Conservation (phyloP, 164 flowering plant species). For the Magnolia kwangsiensis region DNA sequence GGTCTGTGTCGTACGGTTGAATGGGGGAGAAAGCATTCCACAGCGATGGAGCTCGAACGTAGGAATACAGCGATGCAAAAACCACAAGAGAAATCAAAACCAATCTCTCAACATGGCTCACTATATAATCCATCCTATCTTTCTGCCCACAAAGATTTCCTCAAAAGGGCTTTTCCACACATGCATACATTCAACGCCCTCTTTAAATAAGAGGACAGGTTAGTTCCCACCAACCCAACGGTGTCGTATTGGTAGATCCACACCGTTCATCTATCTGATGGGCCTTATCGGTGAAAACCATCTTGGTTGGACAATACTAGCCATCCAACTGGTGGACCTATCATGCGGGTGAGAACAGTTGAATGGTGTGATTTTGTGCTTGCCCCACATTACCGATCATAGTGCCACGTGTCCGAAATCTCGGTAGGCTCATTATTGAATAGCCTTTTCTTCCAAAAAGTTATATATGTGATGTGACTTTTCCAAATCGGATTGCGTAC, state of each 20-base stretch:
- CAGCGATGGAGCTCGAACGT: constrained; percentile 1
- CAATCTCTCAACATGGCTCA: constrained; percentile 4
- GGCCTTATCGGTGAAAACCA: background rate
- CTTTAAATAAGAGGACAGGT: background rate
- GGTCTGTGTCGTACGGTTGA: background rate
- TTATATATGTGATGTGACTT: no score
- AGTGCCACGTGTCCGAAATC: no score
- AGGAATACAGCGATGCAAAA: constrained; percentile 9
- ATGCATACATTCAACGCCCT: background rate
- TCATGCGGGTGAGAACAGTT: no score
- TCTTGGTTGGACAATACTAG: background rate
- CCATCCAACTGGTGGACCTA: background rate
- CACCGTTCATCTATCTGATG: background rate
- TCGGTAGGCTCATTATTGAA: no score
- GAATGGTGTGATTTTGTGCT: no score
- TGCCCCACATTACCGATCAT: no score
- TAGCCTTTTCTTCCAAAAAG: no score
- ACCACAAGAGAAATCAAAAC: constrained; percentile 8
- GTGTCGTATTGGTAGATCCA: background rate
- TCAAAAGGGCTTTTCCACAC: background rate
- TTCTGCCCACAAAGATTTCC: background rate
- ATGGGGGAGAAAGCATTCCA: constrained; percentile 9
- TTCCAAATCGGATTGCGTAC: no score
- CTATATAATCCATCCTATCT: constrained; percentile 6
- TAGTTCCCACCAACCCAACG: no score